phyloP scores from a whole-genome alignment of 306 rosid species.

The Pterocarpus macrocarpus region DNA sequence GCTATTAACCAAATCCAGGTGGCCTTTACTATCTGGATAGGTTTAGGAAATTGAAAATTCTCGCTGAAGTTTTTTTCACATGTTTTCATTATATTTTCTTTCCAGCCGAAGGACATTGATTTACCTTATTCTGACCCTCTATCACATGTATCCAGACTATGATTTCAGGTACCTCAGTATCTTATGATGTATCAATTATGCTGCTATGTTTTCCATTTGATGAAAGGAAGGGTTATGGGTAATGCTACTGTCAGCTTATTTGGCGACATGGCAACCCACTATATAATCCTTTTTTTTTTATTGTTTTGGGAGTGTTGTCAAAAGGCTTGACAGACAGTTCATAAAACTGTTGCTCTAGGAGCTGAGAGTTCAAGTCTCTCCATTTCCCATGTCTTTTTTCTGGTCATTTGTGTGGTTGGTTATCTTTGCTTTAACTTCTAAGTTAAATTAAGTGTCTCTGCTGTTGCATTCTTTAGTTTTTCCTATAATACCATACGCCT shows the following conservation, averaged over 20 bases:
- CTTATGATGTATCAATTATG: conserved; percentile 42
- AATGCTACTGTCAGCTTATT: conserved; percentile 95
- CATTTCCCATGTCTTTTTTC: conserved; percentile 81
- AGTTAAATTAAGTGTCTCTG: not conserved
- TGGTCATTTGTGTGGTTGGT: conserved; percentile 51
- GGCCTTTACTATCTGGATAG: conserved; percentile 45
- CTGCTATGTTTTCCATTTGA: conserved; percentile 11
- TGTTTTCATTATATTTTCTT: conserved; percentile 46
- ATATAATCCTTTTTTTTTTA: conserved; percentile 75
- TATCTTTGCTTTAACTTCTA: conserved; percentile 6
- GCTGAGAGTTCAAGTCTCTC: conserved; percentile 99
- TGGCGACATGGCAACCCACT: conserved; percentile 99
- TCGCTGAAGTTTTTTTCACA: conserved; percentile 46
- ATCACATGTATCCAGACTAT: conserved; percentile 94
- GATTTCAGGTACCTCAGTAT: conserved; percentile 93
- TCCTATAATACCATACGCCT: conserved; percentile 56
- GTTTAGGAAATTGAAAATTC: conserved; percentile 46
- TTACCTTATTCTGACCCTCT: conserved; percentile 89
- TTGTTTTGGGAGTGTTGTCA: conserved; percentile 97
- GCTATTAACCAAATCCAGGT: conserved; percentile 82
- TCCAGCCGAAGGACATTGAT: conserved; percentile 96
- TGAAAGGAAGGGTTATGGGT: conserved; percentile 91
- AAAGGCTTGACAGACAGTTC: conserved; percentile 99
- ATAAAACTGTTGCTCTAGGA: conserved; percentile 87
- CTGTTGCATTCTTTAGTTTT: conserved; percentile 42